phyloP scores from a whole-genome alignment of 495 filamentous ascomycete species.

The Lepraria neglecta region DNA sequence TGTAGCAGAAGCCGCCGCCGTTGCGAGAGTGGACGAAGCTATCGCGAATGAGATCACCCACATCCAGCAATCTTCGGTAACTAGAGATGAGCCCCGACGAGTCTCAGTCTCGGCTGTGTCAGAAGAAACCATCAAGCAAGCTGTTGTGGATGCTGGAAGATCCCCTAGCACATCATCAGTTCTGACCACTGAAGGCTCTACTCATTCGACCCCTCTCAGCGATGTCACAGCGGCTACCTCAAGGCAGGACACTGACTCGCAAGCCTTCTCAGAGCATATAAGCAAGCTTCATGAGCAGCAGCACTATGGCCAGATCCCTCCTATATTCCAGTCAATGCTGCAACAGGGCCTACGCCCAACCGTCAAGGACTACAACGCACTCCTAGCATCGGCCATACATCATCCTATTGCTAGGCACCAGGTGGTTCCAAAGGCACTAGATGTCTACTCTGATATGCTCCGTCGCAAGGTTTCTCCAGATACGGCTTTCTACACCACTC shows the following conservation, averaged over 20 bases:
- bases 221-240: conserved; percentile 29
- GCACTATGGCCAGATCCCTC: conserved; percentile 78
- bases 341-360: conserved; percentile 69
- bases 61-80: conserved; percentile 35
- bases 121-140: background rate
- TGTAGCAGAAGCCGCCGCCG: conserved; percentile 45
- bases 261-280: conserved; percentile 67
- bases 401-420: conserved; percentile 65
- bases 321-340: conserved; percentile 81
- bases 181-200: conserved; percentile 9
- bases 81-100: conserved; percentile 3
- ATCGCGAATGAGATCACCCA: conserved; percentile 55
- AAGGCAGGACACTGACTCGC: conserved; percentile 51
- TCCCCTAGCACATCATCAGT: conserved; percentile 5
- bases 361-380: conserved; percentile 79
- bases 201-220: conserved; percentile 15
- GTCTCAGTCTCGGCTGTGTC: background rate
- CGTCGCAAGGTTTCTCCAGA: conserved; percentile 74
- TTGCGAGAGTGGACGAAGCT: conserved; percentile 57
- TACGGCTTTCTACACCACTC: conserved; percentile 74
- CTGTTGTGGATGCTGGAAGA: background rate
- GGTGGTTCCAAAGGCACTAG: conserved; percentile 80
- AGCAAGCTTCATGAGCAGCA: conserved; percentile 58
- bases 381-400: conserved; percentile 74
- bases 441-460: conserved; percentile 95